phyloP scores from a whole-genome alignment of 208 protist genomes.

The Sergeia podlipaevii region DNA sequence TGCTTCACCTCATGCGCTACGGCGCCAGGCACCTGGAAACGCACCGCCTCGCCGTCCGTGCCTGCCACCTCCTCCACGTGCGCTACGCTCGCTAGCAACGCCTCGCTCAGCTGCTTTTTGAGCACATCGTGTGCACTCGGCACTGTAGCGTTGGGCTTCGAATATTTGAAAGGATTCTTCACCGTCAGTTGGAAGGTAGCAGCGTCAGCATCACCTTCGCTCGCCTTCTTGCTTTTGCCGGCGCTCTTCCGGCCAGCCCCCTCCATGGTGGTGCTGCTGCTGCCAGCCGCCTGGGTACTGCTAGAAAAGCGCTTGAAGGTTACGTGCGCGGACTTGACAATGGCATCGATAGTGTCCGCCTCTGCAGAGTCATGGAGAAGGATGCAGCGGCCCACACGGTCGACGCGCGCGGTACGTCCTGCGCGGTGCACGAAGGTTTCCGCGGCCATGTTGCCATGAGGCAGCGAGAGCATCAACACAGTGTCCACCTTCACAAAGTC shows the following conservation, averaged over 20 bases:
- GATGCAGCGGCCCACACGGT: constrained; percentile 83
- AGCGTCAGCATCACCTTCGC: background rate
- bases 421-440: constrained; percentile 97
- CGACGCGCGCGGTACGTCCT: constrained; percentile 94
- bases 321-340: constrained; percentile 63
- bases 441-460: constrained; percentile 58
- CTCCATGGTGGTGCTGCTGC: constrained; percentile 1
- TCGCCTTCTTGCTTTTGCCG: background rate
- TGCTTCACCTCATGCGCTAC: constrained; percentile 60
- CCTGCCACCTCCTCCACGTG: constrained; percentile 5
- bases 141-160: constrained; percentile 36
- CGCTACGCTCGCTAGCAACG: background rate
- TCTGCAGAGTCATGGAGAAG: constrained; percentile 71
- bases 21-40: constrained; percentile 38
- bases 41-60: constrained; percentile 35
- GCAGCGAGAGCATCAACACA: constrained; percentile 97
- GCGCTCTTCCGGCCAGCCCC: constrained; percentile 1
- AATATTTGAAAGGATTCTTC: constrained; percentile 67
- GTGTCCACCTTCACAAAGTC: constrained; percentile 93
- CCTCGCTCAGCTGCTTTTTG: constrained; percentile 30
- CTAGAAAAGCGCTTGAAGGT: constrained; percentile 24
- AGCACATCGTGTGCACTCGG: constrained; percentile 65
- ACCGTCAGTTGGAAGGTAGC: constrained; percentile 49
- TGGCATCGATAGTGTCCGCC: constrained; percentile 33
- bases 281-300: background rate